Evolutionary conservation across 805 yeast genomes (phyloP).

Genomic region (Lipomyces chichibuensis): DNA sequence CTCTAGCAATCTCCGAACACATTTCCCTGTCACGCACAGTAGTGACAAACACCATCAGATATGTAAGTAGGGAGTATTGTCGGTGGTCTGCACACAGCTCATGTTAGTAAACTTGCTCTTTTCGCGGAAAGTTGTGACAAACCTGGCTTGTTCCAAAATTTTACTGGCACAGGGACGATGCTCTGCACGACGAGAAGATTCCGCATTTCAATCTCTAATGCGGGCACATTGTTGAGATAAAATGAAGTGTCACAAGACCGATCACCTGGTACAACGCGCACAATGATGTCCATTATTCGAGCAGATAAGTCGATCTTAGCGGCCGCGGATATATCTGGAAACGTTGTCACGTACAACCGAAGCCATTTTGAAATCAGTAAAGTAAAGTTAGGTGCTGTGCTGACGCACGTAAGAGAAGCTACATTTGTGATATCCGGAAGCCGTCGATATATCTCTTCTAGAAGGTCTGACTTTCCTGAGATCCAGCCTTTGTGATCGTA

Average conservation of each 20-base stretch:
- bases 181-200: slow-evolving; percentile 64
- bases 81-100: slow-evolving; percentile 19
- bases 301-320: slow-evolving; percentile 19
- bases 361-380: slow-evolving; percentile 20
- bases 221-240: background rate
- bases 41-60: slow-evolving; percentile 51
- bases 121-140: slow-evolving; percentile 31
- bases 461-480: slow-evolving; percentile 44
- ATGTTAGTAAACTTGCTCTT: background rate
- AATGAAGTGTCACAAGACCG: background rate
- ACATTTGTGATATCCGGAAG: slow-evolving; percentile 44
- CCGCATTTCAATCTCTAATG: slow-evolving; percentile 14
- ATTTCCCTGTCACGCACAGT: slow-evolving; percentile 27
- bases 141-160: slow-evolving; percentile 74
- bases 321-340: slow-evolving; percentile 10
- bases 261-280: background rate
- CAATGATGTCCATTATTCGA: background rate
- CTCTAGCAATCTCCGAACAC: slow-evolving; percentile 52
- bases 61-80: slow-evolving; percentile 66
- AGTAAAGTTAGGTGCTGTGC: background rate
- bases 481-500: slow-evolving; percentile 51
- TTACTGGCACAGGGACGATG: slow-evolving; percentile 55
- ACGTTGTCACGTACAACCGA: slow-evolving; percentile 9
- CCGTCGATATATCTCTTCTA: slow-evolving; percentile 43
- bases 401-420: background rate